Percentiles rank a stretch among this genome's conserved stretches.
phyloP scores from a whole-genome alignment of 1,139 yeast genomes.

The Debaryomycetaceae sp. region DNA sequence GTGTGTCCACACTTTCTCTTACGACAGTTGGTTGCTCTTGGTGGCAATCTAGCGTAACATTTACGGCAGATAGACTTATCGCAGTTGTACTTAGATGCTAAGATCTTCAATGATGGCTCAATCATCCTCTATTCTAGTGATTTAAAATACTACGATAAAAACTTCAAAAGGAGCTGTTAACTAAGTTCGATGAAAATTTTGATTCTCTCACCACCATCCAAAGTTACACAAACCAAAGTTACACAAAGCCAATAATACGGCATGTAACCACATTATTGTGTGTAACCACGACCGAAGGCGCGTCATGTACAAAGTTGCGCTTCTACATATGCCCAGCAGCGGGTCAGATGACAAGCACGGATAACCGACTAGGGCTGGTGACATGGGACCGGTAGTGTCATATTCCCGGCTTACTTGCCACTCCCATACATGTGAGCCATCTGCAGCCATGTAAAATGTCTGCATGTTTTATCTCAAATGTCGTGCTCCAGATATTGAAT shows the following conservation, averaged over 20 bases:
- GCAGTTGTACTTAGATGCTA: constrained; percentile 99
- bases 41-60: constrained; percentile 99
- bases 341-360: neutral
- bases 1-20: constrained; percentile 99
- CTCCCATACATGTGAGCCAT: neutral
- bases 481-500: no score
- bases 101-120: constrained; percentile 98
- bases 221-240: constrained; percentile 1
- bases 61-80: constrained; percentile 98
- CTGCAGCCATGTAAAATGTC: neutral
- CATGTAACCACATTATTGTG: neutral
- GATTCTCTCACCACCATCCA: neutral
- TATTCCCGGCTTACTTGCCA: neutral
- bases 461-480: neutral
- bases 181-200: neutral
- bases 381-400: neutral
- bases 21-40: constrained; percentile 99
- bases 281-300: neutral
- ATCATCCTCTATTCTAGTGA: constrained; percentile 50
- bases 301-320: neutral
- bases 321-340: no score
- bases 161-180: neutral
- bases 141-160: neutral
- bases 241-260: constrained; percentile 2
- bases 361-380: neutral